Evolutionary conservation across 176 grass and related monocot species (phyloP).

Genomic region (Oryza meridionalis): DNA sequence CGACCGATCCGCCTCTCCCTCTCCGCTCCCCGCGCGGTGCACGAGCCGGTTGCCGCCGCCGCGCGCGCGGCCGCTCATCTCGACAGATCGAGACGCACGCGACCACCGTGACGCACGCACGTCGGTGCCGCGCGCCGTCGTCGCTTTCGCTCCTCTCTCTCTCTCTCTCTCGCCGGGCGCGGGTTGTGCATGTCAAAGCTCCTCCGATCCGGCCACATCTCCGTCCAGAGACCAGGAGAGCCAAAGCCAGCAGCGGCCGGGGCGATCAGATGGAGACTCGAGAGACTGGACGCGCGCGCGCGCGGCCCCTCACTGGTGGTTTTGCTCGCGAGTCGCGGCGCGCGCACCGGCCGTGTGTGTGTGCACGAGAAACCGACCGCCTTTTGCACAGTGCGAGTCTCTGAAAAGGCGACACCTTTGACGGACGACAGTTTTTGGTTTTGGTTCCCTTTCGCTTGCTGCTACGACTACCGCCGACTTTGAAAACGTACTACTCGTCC

Average conservation of each 20-base stretch:
- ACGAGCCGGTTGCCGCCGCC: neutral
- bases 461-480: neutral
- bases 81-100: too few relatives aligned
- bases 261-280: too few relatives aligned
- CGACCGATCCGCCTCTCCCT: too few relatives aligned
- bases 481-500: neutral
- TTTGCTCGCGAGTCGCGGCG: neutral
- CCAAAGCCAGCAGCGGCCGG: too few relatives aligned
- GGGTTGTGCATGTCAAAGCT: neutral
- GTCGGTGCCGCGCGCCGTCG: neutral
- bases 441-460: neutral
- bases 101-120: neutral
- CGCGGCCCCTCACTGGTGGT: too few relatives aligned
- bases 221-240: neutral
- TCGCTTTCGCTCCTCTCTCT: neutral
- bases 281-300: neutral
- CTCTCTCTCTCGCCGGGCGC: neutral
- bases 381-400: neutral
- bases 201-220: constrained; percentile 23
- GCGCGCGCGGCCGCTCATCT: too few relatives aligned
- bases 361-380: neutral
- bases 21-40: neutral
- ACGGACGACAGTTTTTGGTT: neutral
- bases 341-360: too few relatives aligned
- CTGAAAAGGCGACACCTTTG: constrained; percentile 14